Base-by-base conservation (phyloP, 768 basidiomycete species). In the Aureoboletus auriporus region DNA sequence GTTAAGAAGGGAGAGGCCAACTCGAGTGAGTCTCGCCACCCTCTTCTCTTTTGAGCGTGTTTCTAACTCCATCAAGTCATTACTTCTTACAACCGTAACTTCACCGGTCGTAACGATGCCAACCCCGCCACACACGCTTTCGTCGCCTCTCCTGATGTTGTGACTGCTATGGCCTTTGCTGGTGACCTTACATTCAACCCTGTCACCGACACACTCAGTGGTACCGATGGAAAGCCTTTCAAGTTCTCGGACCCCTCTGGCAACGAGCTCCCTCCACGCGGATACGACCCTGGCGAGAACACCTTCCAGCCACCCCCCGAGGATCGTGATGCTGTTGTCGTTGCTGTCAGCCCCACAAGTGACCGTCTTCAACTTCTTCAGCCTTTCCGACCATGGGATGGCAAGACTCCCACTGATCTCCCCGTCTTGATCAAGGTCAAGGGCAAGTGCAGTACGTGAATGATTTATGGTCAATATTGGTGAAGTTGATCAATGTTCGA, bases 1-100 rank as follows among this genome's bases (percentile, higher is more conserved):
- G 91, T 98, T 42, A 86, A 91, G 80, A 98, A 92, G 82, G 96
- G 95, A 63, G 91, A 89, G 60, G 75, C 80, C 60, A 99, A 98
- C 82, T 95, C 96, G 39, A 99, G 89, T 91, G 57, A 40, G 89
- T 77, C 7, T 16, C 16, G n/a, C n/a, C n/a, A n/a, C 1, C 20
- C 6, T n/a, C 30, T 30, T 0, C 13, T 6, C 42, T 16, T 17
- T 27, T 8, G 26, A 12, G 28, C 28, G 26, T n/a, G 8, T 27
- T 41, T 51, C 50, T 55, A 26, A 46, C 43, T 34, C 20, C 9
- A 9, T 14, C 34, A 40, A 92, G 89, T 98, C 77, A 91, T 99
- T 72, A 95, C 95, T 44, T 97, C 94, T 16, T 99, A 99, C 82
- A 99, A 99, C 84, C 94, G 96, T 69, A 99, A 99, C 85, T 99